These are phyloP conservation scores for Peronosclerospora sorghi DNA, from an alignment of 352 stramenopile species.

Conservation along the genomic window DNA sequence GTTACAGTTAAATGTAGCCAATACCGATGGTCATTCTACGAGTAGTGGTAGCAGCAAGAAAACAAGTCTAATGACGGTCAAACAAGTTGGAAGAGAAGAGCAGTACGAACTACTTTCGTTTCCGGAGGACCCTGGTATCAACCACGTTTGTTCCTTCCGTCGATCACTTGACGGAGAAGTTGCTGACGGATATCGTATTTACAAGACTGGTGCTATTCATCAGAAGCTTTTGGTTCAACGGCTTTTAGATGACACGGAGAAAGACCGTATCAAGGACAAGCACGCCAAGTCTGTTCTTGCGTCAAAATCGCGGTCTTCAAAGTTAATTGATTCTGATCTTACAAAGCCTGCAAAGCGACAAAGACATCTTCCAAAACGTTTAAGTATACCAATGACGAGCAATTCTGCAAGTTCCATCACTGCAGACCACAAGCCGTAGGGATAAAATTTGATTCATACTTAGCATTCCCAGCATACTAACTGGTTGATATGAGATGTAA, in stretches of 20 bases:
- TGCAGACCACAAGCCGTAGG: constrained; percentile 15
- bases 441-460: neutral
- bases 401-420: constrained; percentile 4
- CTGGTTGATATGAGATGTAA: neutral
- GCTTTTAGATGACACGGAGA: constrained; percentile 61
- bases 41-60: constrained; percentile 20
- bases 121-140: constrained; percentile 50
- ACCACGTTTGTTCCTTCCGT: constrained; percentile 55
- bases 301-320: constrained; percentile 57
- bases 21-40: constrained; percentile 3
- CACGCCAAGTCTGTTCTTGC: constrained; percentile 63
- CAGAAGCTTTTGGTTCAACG: constrained; percentile 79
- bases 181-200: constrained; percentile 33
- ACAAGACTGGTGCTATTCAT: constrained; percentile 48
- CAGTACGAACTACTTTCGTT: constrained; percentile 75
- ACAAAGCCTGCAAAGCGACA: constrained; percentile 14
- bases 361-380: constrained; percentile 6
- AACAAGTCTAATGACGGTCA: constrained; percentile 42
- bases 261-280: constrained; percentile 72
- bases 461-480: neutral
- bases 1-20: constrained; percentile 14
- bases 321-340: constrained; percentile 31
- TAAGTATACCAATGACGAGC: constrained; percentile 3
- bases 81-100: constrained; percentile 14
- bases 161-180: constrained; percentile 2